Percentiles rank a stretch among this genome's conserved stretches.
Conservation (phyloP, 1,284 basidiomycete species). For the Thelephora terrestris region DNA sequence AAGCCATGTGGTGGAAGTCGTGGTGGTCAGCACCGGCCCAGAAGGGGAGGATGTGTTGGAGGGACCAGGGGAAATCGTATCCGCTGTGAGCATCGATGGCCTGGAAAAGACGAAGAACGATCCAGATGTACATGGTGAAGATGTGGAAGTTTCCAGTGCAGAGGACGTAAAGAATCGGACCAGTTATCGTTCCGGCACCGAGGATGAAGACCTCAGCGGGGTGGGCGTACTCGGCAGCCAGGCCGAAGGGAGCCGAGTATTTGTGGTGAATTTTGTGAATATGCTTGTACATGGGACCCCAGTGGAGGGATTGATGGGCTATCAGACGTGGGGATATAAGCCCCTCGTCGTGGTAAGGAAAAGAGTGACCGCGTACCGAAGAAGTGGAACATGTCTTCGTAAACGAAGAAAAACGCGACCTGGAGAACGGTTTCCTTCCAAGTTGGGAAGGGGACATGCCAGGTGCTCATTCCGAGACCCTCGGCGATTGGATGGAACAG, state of each 20-base stretch:
- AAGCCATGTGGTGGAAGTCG: constrained; percentile 93
- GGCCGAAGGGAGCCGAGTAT: constrained; percentile 93
- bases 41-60: constrained; percentile 90
- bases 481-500: constrained; percentile 94
- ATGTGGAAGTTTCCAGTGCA: constrained; percentile 76
- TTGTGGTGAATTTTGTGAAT: constrained; percentile 99
- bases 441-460: constrained; percentile 85
- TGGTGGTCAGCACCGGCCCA: constrained; percentile 99
- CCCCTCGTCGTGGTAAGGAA: not conserved
- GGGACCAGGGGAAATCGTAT: constrained; percentile 97
- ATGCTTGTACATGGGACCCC: constrained; percentile 87
- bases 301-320: constrained; percentile 90
- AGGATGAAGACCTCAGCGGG: constrained; percentile 92
- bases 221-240: constrained; percentile 97
- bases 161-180: constrained; percentile 80
- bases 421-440: constrained; percentile 68
- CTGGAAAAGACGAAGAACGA: constrained; percentile 90
- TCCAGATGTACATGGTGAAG: constrained; percentile 90
- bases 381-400: constrained; percentile 93
- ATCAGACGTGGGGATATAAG: constrained; percentile 16
- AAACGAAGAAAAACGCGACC: constrained; percentile 87
- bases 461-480: constrained; percentile 83
- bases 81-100: constrained; percentile 97
- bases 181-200: constrained; percentile 76
- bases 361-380: constrained; percentile 35